These are phyloP conservation scores for Phytophthora syringae DNA, from an alignment of 352 stramenopile genomes.

Conservation along the genomic window DNA sequence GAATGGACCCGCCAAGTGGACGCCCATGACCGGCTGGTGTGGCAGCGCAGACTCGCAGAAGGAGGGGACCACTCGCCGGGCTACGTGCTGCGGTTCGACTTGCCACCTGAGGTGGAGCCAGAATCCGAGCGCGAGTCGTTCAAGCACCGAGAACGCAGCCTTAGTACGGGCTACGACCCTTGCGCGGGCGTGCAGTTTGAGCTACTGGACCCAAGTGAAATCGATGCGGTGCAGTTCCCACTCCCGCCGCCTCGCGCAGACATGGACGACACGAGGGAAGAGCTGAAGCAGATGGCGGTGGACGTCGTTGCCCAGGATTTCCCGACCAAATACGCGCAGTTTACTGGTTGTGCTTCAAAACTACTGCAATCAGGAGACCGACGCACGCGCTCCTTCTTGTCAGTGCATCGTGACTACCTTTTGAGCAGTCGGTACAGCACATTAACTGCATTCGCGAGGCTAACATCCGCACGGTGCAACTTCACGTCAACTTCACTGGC, in stretches of 20 bases:
- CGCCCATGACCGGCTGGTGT: constrained; percentile 40
- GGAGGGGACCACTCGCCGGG: constrained; percentile 32
- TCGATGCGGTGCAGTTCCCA: constrained; percentile 35
- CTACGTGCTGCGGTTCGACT: constrained; percentile 45
- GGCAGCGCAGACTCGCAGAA: constrained; percentile 39
- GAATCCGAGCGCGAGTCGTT: constrained; percentile 23
- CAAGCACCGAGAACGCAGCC: constrained; percentile 26
- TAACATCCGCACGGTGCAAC: constrained; percentile 44
- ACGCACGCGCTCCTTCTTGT: constrained; percentile 13
- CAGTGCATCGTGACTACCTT: constrained; percentile 47
- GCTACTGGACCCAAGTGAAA: constrained; percentile 32
- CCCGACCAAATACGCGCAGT: constrained; percentile 57
- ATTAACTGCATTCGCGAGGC: constrained; percentile 48
- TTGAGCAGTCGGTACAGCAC: constrained; percentile 63
- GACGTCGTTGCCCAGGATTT: constrained; percentile 42
- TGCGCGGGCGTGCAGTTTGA: constrained; percentile 36
- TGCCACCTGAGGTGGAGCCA: constrained; percentile 32
- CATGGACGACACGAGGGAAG: constrained; percentile 27
- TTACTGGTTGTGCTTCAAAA: constrained; percentile 31
- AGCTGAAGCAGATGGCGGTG: constrained; percentile 31
- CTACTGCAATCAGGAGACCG: constrained; percentile 22
- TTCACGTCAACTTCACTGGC: constrained; percentile 66
- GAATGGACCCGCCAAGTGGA: constrained; percentile 61
- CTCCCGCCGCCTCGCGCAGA: constrained; percentile 24
- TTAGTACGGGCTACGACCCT: constrained; percentile 39